Base-by-base conservation (phyloP, 2,329 filamentous ascomycete genomes). In the Hypoxylon sp. region DNA sequence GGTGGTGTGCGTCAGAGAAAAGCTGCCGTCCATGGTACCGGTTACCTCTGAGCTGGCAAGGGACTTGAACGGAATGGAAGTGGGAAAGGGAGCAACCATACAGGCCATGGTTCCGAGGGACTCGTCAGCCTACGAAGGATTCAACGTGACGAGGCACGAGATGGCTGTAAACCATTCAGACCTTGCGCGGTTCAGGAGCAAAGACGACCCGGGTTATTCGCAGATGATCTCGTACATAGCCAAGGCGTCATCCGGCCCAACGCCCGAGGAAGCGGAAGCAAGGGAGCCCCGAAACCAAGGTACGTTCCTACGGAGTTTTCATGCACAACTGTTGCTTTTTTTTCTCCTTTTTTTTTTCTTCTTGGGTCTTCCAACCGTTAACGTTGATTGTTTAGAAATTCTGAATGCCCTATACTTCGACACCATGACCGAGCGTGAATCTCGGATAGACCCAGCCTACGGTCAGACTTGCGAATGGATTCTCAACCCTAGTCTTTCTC, bases 391-490 rank as follows among this genome's bases (percentile, higher is more conserved):
- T 37, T 11, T 52, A 72, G 70, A 72, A 55, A 72, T 72, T 11
- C 62, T 72, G 11, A 71, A 72, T 37, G 58, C 69, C 5, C 55
- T 72, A 17, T 67, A 70, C 31, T 72, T 57, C 33, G 70, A 72
- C 40, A 69, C 67, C 2, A 70, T 72, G 67, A 64, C 56, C 35
- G 70, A 72, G 31, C 65, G 70, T n/a, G 70, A 72, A 54, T 61
- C 65, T 1, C 67, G 66, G 3, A 77, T 81, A 52, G 72, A 74
- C 33, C 60, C 48, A 0, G 76, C 73, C 0, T 74, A 78, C n/a
- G 60, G 58, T 0, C 69, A 70, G 29, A 83, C 79, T 3, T 81
- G 79, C 43, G 61, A 72, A 55, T 83, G 79, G 80, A 64, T 81
- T 2, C 65, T 81, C 15, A 67, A 59, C 18, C 66, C 58, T 9